Percentiles rank a stretch among this genome's conserved stretches.
These are phyloP conservation scores for Beauveria rudraprayagi DNA, from an alignment of 2,329 filamentous ascomycete species.

Conservation along the genomic window DNA sequence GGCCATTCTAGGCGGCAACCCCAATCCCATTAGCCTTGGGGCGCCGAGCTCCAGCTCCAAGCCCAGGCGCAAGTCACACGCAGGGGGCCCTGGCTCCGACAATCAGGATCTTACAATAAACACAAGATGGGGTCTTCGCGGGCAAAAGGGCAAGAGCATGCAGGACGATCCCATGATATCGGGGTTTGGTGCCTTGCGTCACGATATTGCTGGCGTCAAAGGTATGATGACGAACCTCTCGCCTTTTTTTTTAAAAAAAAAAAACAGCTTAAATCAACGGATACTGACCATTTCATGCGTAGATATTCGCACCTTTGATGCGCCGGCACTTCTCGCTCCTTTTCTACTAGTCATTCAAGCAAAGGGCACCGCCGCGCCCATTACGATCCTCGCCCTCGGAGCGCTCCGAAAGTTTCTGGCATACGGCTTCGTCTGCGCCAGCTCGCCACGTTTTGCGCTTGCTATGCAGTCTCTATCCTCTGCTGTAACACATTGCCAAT, in stretches of 20 bases:
- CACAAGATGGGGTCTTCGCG: slow-evolving; percentile 86
- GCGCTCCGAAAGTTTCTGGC: slow-evolving; percentile 95
- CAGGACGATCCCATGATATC: slow-evolving; percentile 96
- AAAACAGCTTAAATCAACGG: background rate
- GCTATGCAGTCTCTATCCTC: slow-evolving; percentile 93
- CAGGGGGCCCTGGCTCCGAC: slow-evolving; percentile 30
- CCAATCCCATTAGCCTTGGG: slow-evolving; percentile 48
- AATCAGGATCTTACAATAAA: slow-evolving; percentile 52
- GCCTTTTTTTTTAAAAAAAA: no score
- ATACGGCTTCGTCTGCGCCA: slow-evolving; percentile 79
- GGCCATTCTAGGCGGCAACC: slow-evolving; percentile 78
- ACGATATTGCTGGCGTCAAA: slow-evolving; percentile 80
- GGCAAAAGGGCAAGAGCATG: slow-evolving; percentile 94
- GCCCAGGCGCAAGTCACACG: slow-evolving; percentile 34
- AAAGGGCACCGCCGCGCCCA: slow-evolving; percentile 90
- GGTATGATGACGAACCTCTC: slow-evolving; percentile 36
- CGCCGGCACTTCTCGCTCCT: slow-evolving; percentile 78
- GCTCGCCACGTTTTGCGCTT: slow-evolving; percentile 78
- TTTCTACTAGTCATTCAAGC: slow-evolving; percentile 96
- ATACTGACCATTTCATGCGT: slow-evolving; percentile 2
- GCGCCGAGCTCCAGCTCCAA: slow-evolving; percentile 35
- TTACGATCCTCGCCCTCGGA: slow-evolving; percentile 88
- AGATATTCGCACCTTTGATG: slow-evolving; percentile 87
- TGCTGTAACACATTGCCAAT: slow-evolving; percentile 94
- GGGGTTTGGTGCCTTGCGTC: slow-evolving; percentile 81